Percentiles rank a stretch among this genome's conserved stretches.
These are phyloP conservation scores for Phytophthora litchii DNA, from an alignment of 352 stramenopile species.

Conservation along the genomic window DNA sequence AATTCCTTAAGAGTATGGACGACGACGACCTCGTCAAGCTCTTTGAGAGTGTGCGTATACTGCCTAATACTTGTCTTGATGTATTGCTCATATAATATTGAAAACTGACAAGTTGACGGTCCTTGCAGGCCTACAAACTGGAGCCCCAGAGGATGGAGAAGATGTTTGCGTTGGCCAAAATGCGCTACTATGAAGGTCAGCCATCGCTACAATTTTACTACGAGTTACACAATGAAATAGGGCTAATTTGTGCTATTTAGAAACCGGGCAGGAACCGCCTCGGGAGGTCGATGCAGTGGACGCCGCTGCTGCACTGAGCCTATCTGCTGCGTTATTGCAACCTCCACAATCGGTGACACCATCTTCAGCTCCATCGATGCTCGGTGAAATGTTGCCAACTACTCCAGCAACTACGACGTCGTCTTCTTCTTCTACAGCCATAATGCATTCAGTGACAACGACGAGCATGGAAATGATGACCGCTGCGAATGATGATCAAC, in stretches of 20 bases:
- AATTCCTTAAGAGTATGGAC: constrained; percentile 62
- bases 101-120: too few relatives aligned
- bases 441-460: constrained; percentile 11
- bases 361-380: constrained; percentile 13
- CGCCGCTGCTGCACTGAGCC: constrained; percentile 11
- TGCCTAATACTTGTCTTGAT: too few relatives aligned
- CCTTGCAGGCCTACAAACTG: constrained; percentile 50
- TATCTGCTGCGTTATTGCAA: constrained; percentile 19
- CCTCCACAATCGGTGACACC: neutral
- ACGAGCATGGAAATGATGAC: constrained; percentile 24
- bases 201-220: neutral
- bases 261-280: constrained; percentile 17
- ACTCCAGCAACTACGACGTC: neutral
- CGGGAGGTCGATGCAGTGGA: constrained; percentile 15
- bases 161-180: constrained; percentile 50
- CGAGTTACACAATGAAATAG: too few relatives aligned
- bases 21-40: constrained; percentile 60
- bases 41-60: constrained; percentile 49
- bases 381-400: constrained; percentile 26
- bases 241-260: constrained; percentile 1
- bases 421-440: constrained; percentile 2
- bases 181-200: constrained; percentile 44
- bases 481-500: constrained; percentile 12
- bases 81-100: too few relatives aligned
- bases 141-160: constrained; percentile 59